Evolutionary conservation across 805 yeast genomes (phyloP).

Genomic region (Wickerhamomyces hampshirensis): DNA sequence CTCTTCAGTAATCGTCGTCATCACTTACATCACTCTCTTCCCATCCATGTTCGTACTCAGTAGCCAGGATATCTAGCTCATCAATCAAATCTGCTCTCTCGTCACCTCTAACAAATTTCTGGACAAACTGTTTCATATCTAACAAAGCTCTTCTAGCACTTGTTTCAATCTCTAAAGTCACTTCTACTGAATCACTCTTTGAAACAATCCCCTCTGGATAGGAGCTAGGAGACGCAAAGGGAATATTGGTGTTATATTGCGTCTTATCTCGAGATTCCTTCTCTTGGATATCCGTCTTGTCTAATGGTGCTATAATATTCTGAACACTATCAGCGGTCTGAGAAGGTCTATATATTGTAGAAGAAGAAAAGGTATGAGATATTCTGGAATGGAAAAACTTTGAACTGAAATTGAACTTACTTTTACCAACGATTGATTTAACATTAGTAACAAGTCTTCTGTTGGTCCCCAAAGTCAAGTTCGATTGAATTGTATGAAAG

Average conservation of each 20-base stretch:
- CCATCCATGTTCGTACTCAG: slow-evolving; percentile 49
- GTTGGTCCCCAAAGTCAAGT: slow-evolving; percentile 36
- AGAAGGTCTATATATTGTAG: slow-evolving; percentile 22
- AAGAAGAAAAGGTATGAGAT: slow-evolving; percentile 25
- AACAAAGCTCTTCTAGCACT: slow-evolving; percentile 10
- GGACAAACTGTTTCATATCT: slow-evolving; percentile 27
- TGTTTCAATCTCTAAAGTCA: slow-evolving; percentile 21
- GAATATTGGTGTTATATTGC: slow-evolving; percentile 6
- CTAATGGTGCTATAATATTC: background rate
- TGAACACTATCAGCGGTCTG: background rate
- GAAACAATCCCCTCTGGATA: slow-evolving; percentile 26
- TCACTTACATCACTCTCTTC: slow-evolving; percentile 37
- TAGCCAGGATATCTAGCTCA: slow-evolving; percentile 37
- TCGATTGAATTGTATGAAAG: slow-evolving; percentile 41
- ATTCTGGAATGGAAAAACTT: slow-evolving; percentile 4
- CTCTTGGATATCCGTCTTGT: background rate
- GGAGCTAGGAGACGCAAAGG: slow-evolving; percentile 26
- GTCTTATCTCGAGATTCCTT: slow-evolving; percentile 6
- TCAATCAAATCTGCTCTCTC: slow-evolving; percentile 53
- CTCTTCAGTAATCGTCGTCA: slow-evolving; percentile 25
- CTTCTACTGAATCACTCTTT: slow-evolving; percentile 12
- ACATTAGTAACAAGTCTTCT: slow-evolving; percentile 46
- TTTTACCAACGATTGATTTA: slow-evolving; percentile 11
- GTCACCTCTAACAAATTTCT: slow-evolving; percentile 33
- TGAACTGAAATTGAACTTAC: slow-evolving; percentile 6